Evolutionary conservation across 2,329 filamentous ascomycete species (phyloP).

Genomic region (Madurella mycetomatis): DNA sequence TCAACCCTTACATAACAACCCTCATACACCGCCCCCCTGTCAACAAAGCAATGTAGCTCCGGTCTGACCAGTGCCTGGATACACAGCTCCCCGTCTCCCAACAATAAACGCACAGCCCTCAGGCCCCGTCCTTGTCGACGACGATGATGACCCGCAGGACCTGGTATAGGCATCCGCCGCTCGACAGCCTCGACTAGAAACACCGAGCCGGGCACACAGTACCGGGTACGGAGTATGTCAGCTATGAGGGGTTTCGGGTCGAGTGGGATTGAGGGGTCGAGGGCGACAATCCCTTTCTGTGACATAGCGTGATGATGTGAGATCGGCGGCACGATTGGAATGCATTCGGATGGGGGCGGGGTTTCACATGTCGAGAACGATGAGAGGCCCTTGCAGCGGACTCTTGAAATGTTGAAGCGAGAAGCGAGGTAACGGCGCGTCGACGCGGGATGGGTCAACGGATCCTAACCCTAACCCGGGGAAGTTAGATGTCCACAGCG

Average conservation of each 20-base stretch:
- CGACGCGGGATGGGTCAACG: no score
- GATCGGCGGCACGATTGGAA: no score
- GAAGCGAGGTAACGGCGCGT: no score
- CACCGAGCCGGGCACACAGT: conserved; percentile 44
- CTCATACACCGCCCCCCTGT: conserved; percentile 40
- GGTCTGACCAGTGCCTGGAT: conserved; percentile 48
- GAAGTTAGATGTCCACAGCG: not conserved
- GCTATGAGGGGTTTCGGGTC: conserved; percentile 40
- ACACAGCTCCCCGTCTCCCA: conserved; percentile 51
- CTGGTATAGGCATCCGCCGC: not conserved
- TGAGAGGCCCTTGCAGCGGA: no score
- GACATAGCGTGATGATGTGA: not conserved
- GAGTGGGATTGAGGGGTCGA: conserved; percentile 25
- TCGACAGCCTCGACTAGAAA: conserved; percentile 41
- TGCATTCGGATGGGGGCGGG: not conserved
- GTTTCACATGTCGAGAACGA: no score
- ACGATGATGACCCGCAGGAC: not conserved
- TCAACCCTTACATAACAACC: conserved; percentile 49
- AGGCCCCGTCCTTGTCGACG: not conserved
- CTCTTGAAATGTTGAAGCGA: not conserved
- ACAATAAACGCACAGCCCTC: conserved; percentile 44
- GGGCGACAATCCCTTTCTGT: conserved; percentile 21
- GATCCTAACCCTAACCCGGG: not conserved
- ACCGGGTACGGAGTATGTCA: conserved; percentile 46
- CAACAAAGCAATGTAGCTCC: conserved; percentile 46